Evolutionary conservation across 345 rosid species (phyloP), one percentile per base, ranked within the genome.

Genomic region (Theobroma cacao): DNA sequence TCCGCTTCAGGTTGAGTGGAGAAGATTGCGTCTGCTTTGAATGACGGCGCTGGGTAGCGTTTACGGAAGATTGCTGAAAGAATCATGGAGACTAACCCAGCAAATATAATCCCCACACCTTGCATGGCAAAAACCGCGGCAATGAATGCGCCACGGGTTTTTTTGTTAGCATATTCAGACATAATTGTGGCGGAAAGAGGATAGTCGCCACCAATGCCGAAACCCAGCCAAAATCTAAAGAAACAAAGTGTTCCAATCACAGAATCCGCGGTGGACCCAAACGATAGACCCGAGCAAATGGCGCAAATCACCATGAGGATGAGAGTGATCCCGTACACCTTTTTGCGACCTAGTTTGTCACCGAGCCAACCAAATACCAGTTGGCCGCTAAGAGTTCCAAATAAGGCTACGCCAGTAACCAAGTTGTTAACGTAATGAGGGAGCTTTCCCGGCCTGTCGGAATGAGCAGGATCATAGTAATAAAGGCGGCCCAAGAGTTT

Each of bases 181-280:
- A 94, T 94, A 58, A 91, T 92, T 0, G 93, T 87, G 45, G 97
- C 93, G 0, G 97, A 94, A 50, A 92, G 92, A 40, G 97, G 98
- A 62, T 93, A 93, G 62, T 93, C 98, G 9, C 98, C 97, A 0
- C 98, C 97, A 12, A 93, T 87, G 3, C 97, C 98, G 5, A 92
- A 90, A 47, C 94, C 93, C 0, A 91, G 80, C 94, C 95, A 91
- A 72, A 92, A 91, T 75, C 95, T 79, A 58, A 91, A 91, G 86
- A 90, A 92, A 65, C 93, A 89, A 48, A 92, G 91, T 6, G 88
- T 82, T 4, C 87, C 82, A 33, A 91, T 83, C 33, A 91, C 92
- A 12, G 88, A 75, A 13, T 66, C 72, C 0, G 88, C 13, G 0
- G 77, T 31, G 50, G 80, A 65, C 0, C 97, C 94, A 15, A 89